These are phyloP conservation scores for Shiraia bambusicola DNA, from an alignment of 2,329 filamentous ascomycete genomes.

Conservation along the genomic window DNA sequence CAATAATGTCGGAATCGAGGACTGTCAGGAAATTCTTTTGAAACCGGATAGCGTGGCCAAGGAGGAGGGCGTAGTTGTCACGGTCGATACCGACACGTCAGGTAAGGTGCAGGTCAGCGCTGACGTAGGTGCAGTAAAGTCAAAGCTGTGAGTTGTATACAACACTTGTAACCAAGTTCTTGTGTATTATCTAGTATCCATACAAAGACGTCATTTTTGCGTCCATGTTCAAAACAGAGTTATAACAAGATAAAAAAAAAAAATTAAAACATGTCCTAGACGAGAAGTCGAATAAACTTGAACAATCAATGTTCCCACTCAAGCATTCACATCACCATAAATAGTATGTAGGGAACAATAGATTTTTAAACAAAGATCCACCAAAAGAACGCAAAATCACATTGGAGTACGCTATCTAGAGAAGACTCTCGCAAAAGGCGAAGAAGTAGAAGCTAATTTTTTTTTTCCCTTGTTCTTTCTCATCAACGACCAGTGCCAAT, in stretches of 20 bases:
- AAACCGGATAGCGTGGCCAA: constrained; percentile 28
- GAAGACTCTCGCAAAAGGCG: constrained; percentile 14
- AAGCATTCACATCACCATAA: too few species aligned
- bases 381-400: constrained; percentile 31
- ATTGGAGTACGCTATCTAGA: constrained; percentile 25
- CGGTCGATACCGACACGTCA: constrained; percentile 34
- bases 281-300: too few species aligned
- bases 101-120: constrained; percentile 41
- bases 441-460: constrained; percentile 5
- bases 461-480: not conserved
- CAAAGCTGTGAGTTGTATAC: constrained; percentile 28
- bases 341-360: too few species aligned
- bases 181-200: too few species aligned
- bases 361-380: not conserved
- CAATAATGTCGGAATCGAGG: constrained; percentile 78
- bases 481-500: constrained; percentile 31
- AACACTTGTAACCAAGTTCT: too few species aligned
- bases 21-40: constrained; percentile 77
- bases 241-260: too few species aligned
- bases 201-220: too few species aligned
- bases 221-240: too few species aligned
- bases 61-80: constrained; percentile 40
- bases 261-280: too few species aligned
- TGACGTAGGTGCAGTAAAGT: constrained; percentile 34
- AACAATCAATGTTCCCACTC: too few species aligned